Evolutionary conservation across 176 grass and related monocot species (phyloP).

Genomic region (Oryza nivara): DNA sequence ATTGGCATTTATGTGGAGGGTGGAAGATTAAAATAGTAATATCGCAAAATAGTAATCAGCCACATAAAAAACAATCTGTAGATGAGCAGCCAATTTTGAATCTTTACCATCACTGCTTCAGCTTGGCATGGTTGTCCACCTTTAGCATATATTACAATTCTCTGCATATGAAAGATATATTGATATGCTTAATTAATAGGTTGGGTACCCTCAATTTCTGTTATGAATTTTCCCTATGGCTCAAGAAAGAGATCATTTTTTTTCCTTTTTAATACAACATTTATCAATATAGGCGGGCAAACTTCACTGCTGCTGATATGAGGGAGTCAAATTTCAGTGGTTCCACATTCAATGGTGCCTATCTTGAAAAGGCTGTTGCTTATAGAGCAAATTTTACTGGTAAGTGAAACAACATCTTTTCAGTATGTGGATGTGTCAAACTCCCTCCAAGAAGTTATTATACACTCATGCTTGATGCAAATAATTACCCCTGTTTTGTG

Average conservation of each 20-base stretch:
- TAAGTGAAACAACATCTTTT: constrained; percentile 37
- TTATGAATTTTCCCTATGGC: background rate
- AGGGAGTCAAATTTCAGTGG: constrained; percentile 93
- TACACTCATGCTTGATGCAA: constrained; percentile 16
- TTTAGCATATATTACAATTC: background rate
- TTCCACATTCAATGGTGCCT: constrained; percentile 97
- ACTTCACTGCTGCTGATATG: constrained; percentile 94
- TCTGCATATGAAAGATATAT: background rate
- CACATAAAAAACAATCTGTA: background rate
- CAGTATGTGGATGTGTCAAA: background rate
- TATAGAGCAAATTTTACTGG: constrained; percentile 93
- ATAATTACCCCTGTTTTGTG: constrained; percentile 10
- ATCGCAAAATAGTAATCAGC: background rate
- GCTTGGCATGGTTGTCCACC: background rate
- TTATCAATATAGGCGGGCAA: constrained; percentile 66
- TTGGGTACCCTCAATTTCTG: background rate
- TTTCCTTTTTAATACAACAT: constrained; percentile 2
- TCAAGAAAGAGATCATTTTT: background rate
- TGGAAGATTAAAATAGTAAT: background rate
- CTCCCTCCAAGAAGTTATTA: background rate
- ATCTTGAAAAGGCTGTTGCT: constrained; percentile 98
- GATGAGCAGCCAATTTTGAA: background rate
- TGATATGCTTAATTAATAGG: background rate
- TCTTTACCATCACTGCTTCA: background rate
- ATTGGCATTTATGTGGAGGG: background rate